Evolutionary conservation across 2,329 filamentous ascomycete species (phyloP).

Genomic region (Calycina herbarum): DNA sequence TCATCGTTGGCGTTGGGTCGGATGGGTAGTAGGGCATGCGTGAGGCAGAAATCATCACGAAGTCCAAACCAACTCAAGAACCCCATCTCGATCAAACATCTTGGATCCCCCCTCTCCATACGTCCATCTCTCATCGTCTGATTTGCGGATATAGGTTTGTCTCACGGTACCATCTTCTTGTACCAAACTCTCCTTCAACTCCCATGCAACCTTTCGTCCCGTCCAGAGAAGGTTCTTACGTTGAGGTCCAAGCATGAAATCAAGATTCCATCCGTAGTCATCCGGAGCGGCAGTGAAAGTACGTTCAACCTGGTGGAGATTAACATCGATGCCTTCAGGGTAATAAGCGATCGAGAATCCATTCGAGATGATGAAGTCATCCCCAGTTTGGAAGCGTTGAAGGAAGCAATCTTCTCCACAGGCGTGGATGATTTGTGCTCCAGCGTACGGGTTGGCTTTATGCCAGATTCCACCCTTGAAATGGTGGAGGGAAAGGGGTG

Average conservation of each 20-base stretch:
- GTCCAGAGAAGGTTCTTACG: constrained; percentile 49
- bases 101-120: constrained; percentile 42
- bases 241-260: constrained; percentile 53
- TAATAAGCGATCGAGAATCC: constrained; percentile 36
- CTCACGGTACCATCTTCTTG: constrained; percentile 51
- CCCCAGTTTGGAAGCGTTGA: constrained; percentile 34
- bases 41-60: constrained; percentile 31
- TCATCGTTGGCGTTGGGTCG: not conserved
- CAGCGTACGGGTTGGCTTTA: constrained; percentile 29
- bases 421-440: constrained; percentile 32
- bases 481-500: constrained; percentile 35
- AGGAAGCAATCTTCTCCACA: constrained; percentile 38
- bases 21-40: not conserved
- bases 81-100: constrained; percentile 55
- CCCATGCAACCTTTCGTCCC: constrained; percentile 54
- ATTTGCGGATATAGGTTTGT: constrained; percentile 55
- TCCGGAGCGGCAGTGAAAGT: constrained; percentile 33
- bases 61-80: constrained; percentile 59
- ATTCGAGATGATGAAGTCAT: constrained; percentile 37
- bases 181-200: constrained; percentile 51
- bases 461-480: constrained; percentile 55
- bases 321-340: constrained; percentile 35
- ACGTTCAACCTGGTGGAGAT: constrained; percentile 35
- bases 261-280: constrained; percentile 39
- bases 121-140: constrained; percentile 55